Conservation (phyloP, 2,329 filamentous ascomycete genomes). For the Ophiostoma montium region DNA sequence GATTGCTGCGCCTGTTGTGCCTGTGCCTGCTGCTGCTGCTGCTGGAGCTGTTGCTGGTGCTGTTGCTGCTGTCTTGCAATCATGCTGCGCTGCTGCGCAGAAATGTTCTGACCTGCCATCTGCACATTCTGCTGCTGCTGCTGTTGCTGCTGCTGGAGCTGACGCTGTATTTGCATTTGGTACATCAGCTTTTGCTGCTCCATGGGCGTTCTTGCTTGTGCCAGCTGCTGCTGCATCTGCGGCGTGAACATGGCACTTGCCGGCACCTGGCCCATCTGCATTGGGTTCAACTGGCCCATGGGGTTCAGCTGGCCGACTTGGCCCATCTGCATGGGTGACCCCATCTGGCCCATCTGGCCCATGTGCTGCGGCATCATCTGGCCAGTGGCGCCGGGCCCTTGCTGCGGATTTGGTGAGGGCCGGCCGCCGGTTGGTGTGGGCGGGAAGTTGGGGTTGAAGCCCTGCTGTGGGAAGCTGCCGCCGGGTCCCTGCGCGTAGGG, state of each 20-base stretch:
- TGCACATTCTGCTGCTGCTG: conserved; percentile 26
- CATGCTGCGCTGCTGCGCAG: conserved; percentile 23
- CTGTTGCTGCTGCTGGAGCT: conserved; percentile 41
- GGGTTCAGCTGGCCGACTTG: conserved; percentile 11
- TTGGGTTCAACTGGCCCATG: conserved; percentile 25
- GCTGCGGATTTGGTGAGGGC: conserved; percentile 41
- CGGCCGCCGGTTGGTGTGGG: conserved; percentile 41
- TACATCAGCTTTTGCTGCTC: conserved; percentile 68
- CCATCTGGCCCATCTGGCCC: conserved; percentile 29
- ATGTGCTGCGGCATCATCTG: conserved; percentile 9
- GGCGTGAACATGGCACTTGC: conserved; percentile 22
- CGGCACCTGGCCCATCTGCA: conserved; percentile 26
- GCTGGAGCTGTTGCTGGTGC: conserved; percentile 20
- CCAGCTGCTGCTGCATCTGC: conserved; percentile 24
- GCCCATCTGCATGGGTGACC: conserved; percentile 24
- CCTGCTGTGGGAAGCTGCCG: conserved; percentile 37
- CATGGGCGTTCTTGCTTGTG: conserved; percentile 38
- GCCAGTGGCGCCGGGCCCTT: conserved; percentile 22
- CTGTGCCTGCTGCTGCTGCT: conserved; percentile 23
- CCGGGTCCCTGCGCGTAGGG: conserved; percentile 35
- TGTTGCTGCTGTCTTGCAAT: conserved; percentile 21
- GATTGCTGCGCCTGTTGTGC: conserved; percentile 24
- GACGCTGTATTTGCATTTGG: conserved; percentile 71
- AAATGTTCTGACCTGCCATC: conserved; percentile 18
- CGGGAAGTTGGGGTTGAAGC: conserved; percentile 44